Evolutionary conservation across 345 rosid species (phyloP), one percentile per base, ranked within the genome.

Genomic region (Sonneratia caseolaris): DNA sequence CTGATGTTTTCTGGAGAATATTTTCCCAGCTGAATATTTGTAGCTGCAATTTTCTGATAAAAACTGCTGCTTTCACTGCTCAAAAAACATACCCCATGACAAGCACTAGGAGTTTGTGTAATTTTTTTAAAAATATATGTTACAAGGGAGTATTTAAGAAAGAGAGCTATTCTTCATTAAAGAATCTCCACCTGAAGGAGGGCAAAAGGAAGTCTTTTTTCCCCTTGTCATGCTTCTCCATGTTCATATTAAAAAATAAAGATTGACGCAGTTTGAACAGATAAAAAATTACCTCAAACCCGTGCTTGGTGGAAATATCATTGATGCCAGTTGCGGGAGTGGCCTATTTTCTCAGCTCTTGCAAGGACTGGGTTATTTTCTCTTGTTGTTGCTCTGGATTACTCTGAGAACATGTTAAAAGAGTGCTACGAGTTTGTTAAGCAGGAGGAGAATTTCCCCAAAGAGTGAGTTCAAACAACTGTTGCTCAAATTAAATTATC

Each of bases 281-380:
- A 86, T 84, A 61, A 86, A 91, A 83, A 85, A 80, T 18, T 88
- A 85, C 81, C 73, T 93, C 45, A 85, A 84, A 81, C 92, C 92
- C 37, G 92, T 85, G 68, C 73, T 93, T 66, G 96, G 97, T 59
- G 94, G 94, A 53, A 93, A 83, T 68, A 87, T 91, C 37, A 68
- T 93, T 70, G 98, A 93, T 78, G 92, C 96, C 69, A 93, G 98
- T 74, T 93, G 98, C 51, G 96, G 94, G 40, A 91, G 97, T 76
- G 98, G 98, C 48, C 62, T 93, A 76, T 91, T 93, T 78, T 79
- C 96, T 37, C 84, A 97, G 73, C 82, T 88, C 55, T 89, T 56
- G 84, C 94, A 72, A 91, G 77, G 71, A 89, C 92, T 57, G 87
- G 82, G 40, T 53, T 89, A 73, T 93, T 93, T 78, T 91, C 96